Conservation (phyloP, 1,284 basidiomycete species). For the Coniferiporia weirii region DNA sequence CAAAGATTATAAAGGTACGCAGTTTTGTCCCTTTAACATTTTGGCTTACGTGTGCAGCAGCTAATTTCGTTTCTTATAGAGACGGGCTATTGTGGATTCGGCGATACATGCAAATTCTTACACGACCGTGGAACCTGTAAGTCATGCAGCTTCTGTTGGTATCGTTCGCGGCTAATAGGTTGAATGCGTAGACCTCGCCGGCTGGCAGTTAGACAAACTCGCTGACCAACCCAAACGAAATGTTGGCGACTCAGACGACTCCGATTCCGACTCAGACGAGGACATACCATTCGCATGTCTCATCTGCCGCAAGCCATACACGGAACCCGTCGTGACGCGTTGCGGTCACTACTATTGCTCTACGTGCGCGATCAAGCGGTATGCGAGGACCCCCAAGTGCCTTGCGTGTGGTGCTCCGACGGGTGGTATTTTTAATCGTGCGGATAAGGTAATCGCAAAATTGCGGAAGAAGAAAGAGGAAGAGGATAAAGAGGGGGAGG, state of each 20-base stretch:
- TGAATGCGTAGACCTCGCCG: constrained; percentile 75
- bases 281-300: constrained; percentile 97
- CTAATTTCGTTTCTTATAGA: constrained; percentile 46
- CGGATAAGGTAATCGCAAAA: constrained; percentile 78
- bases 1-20: constrained; percentile 96
- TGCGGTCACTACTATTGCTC: constrained; percentile 98
- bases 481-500: constrained; percentile 41
- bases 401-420: constrained; percentile 92
- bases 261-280: constrained; percentile 67
- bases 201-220: constrained; percentile 95
- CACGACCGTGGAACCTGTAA: constrained; percentile 83
- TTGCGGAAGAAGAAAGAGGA: constrained; percentile 57
- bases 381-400: constrained; percentile 92
- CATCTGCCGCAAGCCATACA: constrained; percentile 92
- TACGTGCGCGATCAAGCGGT: constrained; percentile 90
- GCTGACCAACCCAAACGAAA: constrained; percentile 62
- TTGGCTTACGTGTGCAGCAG: constrained; percentile 4
- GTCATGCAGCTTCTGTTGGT: constrained; percentile 29
- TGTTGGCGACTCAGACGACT: constrained; percentile 47
- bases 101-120: constrained; percentile 96
- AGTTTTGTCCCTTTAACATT: background rate
- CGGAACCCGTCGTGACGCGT: constrained; percentile 90
- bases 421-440: constrained; percentile 91
- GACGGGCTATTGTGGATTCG: constrained; percentile 98
- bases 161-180: constrained; percentile 22